Conservation (phyloP, 306 rosid species). For the Pyrus communis region DNA sequence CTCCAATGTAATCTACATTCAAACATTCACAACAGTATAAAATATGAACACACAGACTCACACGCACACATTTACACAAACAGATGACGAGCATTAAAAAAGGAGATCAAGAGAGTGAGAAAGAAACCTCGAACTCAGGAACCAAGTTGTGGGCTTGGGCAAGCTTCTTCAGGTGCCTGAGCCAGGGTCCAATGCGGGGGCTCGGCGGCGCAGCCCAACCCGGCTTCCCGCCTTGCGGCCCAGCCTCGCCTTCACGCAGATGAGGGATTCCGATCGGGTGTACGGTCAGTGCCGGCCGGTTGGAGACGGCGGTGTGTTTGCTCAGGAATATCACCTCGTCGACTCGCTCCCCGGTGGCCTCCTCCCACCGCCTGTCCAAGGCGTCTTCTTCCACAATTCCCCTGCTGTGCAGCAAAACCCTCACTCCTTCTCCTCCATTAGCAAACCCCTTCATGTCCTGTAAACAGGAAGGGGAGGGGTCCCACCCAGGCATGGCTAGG, state of each 20-base stretch:
- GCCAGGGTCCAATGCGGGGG: conserved; percentile 91
- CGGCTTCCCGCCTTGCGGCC: conserved; percentile 91
- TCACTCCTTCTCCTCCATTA: conserved; percentile 33
- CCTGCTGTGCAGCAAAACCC: conserved; percentile 50
- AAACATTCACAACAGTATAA: neutral
- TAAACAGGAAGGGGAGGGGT: conserved; percentile 43
- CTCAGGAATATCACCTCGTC: conserved; percentile 76
- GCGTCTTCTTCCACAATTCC: conserved; percentile 63
- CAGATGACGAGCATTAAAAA: neutral
- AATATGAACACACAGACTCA: neutral
- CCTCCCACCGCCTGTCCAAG: conserved; percentile 70
- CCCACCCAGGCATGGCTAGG: conserved; percentile 70
- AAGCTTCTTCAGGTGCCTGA: conserved; percentile 59
- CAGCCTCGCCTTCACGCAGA: conserved; percentile 71
- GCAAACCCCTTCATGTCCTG: conserved; percentile 54
- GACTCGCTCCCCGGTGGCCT: conserved; percentile 59
- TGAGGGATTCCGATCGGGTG: conserved; percentile 96
- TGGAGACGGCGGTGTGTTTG: conserved; percentile 81
- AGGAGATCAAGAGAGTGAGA: neutral
- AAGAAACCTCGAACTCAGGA: conserved; percentile 88
- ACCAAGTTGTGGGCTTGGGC: conserved; percentile 61
- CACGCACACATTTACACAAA: neutral
- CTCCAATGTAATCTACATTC: conserved; percentile 79
- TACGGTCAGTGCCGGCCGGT: conserved; percentile 85
- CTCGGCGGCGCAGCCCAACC: conserved; percentile 85